These are phyloP conservation scores for Chimonanthus praecox DNA, from an alignment of 164 flowering plant species.

Conservation along the genomic window DNA sequence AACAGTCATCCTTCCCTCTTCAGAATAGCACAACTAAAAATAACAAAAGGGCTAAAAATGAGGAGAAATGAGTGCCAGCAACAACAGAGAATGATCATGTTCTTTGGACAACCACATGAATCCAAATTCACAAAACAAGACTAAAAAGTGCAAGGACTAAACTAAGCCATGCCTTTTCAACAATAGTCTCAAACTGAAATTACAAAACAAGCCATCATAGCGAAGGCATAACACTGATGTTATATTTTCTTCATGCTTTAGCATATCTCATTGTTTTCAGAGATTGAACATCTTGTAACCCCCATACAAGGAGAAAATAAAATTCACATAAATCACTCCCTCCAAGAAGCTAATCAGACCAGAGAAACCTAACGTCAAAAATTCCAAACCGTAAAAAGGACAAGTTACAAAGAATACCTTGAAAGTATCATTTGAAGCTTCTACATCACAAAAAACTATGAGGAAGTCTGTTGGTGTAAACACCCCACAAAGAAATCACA, in stretches of 20 bases:
- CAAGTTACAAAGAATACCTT: not conserved
- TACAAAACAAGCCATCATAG: not conserved
- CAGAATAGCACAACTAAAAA: not conserved
- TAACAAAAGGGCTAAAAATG: not conserved
- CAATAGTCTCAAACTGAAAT: too few species aligned
- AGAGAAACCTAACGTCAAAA: not conserved
- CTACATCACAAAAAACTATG: not conserved
- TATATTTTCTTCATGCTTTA: not conserved
- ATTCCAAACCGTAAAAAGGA: not conserved
- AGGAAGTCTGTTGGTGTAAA: too few species aligned
- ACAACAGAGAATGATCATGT: too few species aligned
- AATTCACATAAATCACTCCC: not conserved
- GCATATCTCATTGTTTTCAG: not conserved
- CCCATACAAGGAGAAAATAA: not conserved
- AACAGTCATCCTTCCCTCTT: not conserved
- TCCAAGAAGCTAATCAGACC: not conserved
- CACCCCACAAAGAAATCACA: too few species aligned
- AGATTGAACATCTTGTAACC: not conserved
- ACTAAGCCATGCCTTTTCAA: not conserved
- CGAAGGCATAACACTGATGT: not conserved
- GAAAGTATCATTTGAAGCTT: not conserved
- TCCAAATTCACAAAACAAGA: too few species aligned
- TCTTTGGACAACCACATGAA: too few species aligned
- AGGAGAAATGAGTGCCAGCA: not conserved
- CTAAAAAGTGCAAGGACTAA: not conserved